A percentile compares a stretch with the other conserved stretches of the same genome.
These are phyloP conservation scores for Termitomyces sp. DNA, from an alignment of 768 basidiomycete genomes.

Conservation along the genomic window DNA sequence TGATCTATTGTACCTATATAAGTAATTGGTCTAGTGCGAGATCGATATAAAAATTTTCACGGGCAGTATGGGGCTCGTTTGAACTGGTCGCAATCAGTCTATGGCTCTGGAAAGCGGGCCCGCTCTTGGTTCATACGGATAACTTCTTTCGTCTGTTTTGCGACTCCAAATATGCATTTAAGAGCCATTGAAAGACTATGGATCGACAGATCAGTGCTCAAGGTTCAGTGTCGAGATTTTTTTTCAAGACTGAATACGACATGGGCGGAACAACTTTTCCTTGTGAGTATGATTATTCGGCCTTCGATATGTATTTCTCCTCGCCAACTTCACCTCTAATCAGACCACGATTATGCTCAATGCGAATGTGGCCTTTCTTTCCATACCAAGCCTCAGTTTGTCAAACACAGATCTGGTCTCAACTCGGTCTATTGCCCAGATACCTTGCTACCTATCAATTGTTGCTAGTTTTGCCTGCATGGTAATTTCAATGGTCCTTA, in stretches of 20 bases:
- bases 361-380: conserved; percentile 1
- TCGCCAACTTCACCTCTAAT: too few species aligned
- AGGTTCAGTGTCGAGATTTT: background rate
- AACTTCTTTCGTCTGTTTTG: background rate
- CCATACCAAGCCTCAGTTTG: background rate
- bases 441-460: background rate
- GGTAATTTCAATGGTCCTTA: background rate
- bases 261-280: conserved; percentile 1
- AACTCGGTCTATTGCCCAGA: background rate
- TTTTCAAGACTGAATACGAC: background rate
- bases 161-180: background rate
- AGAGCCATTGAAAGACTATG: background rate
- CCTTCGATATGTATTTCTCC: background rate
- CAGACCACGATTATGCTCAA: background rate
- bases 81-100: background rate
- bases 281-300: background rate
- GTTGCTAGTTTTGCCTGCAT: background rate
- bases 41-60: conserved; percentile 3
- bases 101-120: background rate
- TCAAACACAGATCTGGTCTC: background rate
- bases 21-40: too few species aligned
- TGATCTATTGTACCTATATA: too few species aligned
- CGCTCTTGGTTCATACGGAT: too few species aligned
- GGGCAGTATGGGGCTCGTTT: conserved; percentile 3
- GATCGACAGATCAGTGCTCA: background rate